A percentile compares a stretch with the other conserved stretches of the same genome.
Conservation (phyloP, 192 early-diverging fungal genomes). For the Backusella luteola region DNA sequence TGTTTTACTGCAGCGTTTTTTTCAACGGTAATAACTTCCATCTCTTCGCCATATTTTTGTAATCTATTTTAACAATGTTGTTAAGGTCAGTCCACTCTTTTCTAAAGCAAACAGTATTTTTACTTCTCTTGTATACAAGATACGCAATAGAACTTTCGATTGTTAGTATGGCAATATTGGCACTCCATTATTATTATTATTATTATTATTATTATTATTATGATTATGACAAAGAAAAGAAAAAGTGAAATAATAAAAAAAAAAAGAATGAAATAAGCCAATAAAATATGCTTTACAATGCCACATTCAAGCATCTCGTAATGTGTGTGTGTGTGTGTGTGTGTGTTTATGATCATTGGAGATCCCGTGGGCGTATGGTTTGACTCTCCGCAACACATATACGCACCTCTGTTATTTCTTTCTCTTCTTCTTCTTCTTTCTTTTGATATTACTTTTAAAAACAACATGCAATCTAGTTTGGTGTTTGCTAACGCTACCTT, state of each 20-base stretch:
- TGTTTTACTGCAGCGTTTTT: conserved; percentile 15
- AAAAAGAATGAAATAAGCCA: neutral
- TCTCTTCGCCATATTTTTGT: neutral
- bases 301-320: neutral
- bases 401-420: neutral
- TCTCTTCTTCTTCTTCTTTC: neutral
- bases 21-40: conserved; percentile 11
- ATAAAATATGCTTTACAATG: neutral
- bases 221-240: neutral
- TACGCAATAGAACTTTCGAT: conserved; percentile 31
- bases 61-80: neutral
- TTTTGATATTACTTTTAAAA: neutral
- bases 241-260: neutral
- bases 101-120: neutral
- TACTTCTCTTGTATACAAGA: conserved; percentile 28
- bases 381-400: neutral
- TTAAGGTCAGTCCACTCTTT: neutral
- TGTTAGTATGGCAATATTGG: conserved; percentile 31
- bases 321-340: neutral
- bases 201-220: too few relatives aligned
- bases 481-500: conserved; percentile 68
- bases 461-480: conserved; percentile 26
- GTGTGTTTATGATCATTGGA: neutral
- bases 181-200: conserved; percentile 28
- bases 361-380: neutral